Percentiles rank a stretch among this genome's conserved stretches.
Conservation (phyloP, 1,284 basidiomycete species). For the Microbotryum lychnidis-dioicae region DNA sequence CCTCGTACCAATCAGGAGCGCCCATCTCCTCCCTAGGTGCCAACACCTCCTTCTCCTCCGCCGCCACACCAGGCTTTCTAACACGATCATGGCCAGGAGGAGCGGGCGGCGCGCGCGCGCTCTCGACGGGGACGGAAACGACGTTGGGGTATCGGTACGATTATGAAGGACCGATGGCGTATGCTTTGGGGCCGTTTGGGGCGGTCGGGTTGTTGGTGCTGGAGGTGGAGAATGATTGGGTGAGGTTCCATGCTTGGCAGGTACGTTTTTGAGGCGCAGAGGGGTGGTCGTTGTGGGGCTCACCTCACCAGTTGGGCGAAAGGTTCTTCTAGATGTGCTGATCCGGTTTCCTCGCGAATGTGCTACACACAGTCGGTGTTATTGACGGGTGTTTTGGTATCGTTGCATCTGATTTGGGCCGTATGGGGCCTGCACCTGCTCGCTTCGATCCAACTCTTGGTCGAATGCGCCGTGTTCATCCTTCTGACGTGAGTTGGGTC, state of each 20-base stretch:
- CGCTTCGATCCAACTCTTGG: constrained; percentile 9
- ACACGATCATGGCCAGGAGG: neutral
- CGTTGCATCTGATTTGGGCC: constrained; percentile 16
- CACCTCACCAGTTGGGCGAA: neutral
- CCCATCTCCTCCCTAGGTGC: constrained; percentile 8
- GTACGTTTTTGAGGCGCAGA: constrained; percentile 4
- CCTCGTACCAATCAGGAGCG: constrained; percentile 21
- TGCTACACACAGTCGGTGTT: constrained; percentile 13
- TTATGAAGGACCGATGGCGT: constrained; percentile 7
- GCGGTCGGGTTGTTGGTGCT: constrained; percentile 15
- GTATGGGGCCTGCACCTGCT: neutral
- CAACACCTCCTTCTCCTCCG: constrained; percentile 7
- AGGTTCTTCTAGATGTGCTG: neutral
- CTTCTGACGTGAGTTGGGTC: constrained; percentile 13
- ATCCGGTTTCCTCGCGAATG: too few relatives aligned
- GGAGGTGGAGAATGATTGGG: constrained; percentile 26
- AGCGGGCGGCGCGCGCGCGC: neutral
- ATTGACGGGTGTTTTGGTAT: constrained; percentile 6
- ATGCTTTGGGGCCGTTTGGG: constrained; percentile 22
- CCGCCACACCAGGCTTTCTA: neutral
- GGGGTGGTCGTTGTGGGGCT: neutral
- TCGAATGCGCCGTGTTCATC: constrained; percentile 5
- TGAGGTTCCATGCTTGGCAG: constrained; percentile 22
- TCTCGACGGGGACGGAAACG: constrained; percentile 8
- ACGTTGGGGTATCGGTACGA: constrained; percentile 8